Conservation (phyloP, 1,284 basidiomycete genomes). For the Trametes pubescens region DNA sequence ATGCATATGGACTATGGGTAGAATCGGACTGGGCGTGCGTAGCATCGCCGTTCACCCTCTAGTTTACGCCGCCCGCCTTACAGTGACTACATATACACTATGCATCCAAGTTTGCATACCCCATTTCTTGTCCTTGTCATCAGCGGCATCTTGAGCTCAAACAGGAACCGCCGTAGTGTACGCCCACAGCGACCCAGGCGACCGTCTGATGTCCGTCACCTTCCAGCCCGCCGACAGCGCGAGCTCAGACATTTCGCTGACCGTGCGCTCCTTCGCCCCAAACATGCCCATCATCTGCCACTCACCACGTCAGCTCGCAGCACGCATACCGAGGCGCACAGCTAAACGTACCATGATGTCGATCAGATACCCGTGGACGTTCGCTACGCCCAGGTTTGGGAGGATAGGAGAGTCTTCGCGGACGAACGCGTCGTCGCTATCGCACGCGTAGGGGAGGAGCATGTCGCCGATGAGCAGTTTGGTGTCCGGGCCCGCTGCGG, state of each 20-base stretch:
- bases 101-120: too few species aligned
- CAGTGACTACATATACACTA: too few species aligned
- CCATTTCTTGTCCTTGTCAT: too few species aligned
- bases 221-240: conserved; percentile 70
- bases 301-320: neutral
- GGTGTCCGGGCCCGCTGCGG: conserved; percentile 49
- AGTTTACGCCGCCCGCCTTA: too few species aligned
- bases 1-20: too few species aligned
- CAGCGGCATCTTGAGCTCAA: neutral
- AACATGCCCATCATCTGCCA: conserved; percentile 28
- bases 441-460: conserved; percentile 24
- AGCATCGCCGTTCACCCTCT: too few species aligned
- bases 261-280: conserved; percentile 57
- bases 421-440: conserved; percentile 15
- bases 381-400: conserved; percentile 68
- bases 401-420: conserved; percentile 10
- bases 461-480: conserved; percentile 68
- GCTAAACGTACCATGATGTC: conserved; percentile 61
- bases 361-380: conserved; percentile 70
- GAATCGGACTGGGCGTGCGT: too few species aligned
- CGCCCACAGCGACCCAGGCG: conserved; percentile 36
- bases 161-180: conserved; percentile 28
- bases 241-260: conserved; percentile 63
- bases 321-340: neutral
- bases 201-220: conserved; percentile 59